A percentile compares a stretch with the other conserved stretches of the same genome.
Conservation (phyloP, 768 basidiomycete genomes). For the Amanita subjunquillea region DNA sequence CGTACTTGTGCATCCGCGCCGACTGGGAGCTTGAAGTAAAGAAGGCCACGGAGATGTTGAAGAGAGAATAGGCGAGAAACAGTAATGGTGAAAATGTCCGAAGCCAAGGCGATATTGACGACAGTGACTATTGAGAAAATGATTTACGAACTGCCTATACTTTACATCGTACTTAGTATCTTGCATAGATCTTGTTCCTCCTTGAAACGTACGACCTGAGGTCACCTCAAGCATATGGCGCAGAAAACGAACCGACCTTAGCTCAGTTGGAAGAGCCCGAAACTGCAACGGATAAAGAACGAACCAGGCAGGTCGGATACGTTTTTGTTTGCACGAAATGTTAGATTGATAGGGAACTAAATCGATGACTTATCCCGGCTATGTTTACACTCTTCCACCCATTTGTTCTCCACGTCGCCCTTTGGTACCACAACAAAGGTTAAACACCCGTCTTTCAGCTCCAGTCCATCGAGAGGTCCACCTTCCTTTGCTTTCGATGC, state of each 20-base stretch:
- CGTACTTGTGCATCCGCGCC: conserved; percentile 41
- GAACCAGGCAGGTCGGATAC: conserved; percentile 47
- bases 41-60: conserved; percentile 46
- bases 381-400: conserved; percentile 84
- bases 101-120: not conserved
- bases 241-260: conserved; percentile 27
- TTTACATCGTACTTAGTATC: too few relatives aligned
- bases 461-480: conserved; percentile 65
- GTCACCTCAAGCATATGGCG: too few relatives aligned
- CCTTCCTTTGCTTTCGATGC: conserved; percentile 52
- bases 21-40: conserved; percentile 65
- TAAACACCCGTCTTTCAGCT: conserved; percentile 74
- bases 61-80: conserved; percentile 27
- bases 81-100: not conserved
- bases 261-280: conserved; percentile 44
- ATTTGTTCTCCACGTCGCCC: conserved; percentile 66
- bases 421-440: conserved; percentile 73
- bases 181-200: too few relatives aligned
- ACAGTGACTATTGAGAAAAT: too few relatives aligned
- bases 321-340: too few relatives aligned
- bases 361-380: conserved; percentile 19
- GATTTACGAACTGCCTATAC: too few relatives aligned
- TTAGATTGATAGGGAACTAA: too few relatives aligned
- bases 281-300: conserved; percentile 30
- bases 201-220: too few relatives aligned